Conservation (phyloP, 148 eudicot species). For the Arbutus unedo region DNA sequence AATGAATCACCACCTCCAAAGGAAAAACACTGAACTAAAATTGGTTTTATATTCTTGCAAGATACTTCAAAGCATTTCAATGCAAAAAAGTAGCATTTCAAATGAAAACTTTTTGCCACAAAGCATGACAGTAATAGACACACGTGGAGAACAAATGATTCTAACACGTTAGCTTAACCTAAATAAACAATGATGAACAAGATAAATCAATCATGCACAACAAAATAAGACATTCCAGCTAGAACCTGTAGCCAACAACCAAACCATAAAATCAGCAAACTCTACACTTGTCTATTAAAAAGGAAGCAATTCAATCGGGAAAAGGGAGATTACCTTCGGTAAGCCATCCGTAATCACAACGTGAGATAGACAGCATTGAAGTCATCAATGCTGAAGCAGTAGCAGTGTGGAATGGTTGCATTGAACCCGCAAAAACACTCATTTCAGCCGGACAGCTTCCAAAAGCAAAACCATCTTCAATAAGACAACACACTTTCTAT, state of each 20-base stretch:
- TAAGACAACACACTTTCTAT: background rate
- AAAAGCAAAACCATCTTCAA: background rate
- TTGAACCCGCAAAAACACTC: constrained; percentile 64
- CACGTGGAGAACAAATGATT: too few relatives aligned
- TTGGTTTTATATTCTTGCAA: background rate
- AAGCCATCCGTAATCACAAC: constrained; percentile 58
- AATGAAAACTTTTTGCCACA: background rate
- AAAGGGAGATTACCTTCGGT: constrained; percentile 52
- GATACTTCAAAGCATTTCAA: background rate
- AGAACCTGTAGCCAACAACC: background rate
- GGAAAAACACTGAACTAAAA: too few relatives aligned
- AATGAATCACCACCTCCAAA: too few relatives aligned
- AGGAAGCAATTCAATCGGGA: background rate
- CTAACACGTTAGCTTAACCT: background rate
- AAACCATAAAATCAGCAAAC: background rate
- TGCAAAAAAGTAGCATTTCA: background rate
- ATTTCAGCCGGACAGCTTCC: constrained; percentile 71
- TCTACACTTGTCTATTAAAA: background rate
- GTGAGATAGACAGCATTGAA: constrained; percentile 76
- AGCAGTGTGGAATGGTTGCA: constrained; percentile 81
- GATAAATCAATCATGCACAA: background rate
- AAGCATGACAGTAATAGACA: background rate
- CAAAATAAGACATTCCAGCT: background rate
- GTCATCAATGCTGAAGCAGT: constrained; percentile 94
- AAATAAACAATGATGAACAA: background rate